Conservation (phyloP, 352 stramenopile genomes). For the Phytopythium cucurbitacearum region DNA sequence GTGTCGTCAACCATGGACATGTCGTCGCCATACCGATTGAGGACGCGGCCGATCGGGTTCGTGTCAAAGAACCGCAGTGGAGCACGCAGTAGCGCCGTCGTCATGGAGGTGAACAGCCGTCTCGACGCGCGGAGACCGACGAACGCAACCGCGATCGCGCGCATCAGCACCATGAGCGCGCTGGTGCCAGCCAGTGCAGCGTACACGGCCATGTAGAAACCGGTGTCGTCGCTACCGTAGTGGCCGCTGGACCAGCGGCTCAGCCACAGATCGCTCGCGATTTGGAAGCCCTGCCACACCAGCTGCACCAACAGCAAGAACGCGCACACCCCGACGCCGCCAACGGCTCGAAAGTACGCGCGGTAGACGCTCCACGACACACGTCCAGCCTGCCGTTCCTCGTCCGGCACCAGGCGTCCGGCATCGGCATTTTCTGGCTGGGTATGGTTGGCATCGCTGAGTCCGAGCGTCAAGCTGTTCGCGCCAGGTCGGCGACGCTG, state of each 20-base stretch:
- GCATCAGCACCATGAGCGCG: conserved; percentile 31
- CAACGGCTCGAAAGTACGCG: conserved; percentile 30
- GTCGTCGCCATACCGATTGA: conserved; percentile 90
- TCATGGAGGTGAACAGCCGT: conserved; percentile 86
- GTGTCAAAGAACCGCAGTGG: conserved; percentile 92
- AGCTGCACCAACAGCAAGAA: conserved; percentile 29
- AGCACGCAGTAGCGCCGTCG: conserved; percentile 75
- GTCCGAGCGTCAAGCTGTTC: conserved; percentile 2
- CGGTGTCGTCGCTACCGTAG: conserved; percentile 22
- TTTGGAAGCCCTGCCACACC: conserved; percentile 62
- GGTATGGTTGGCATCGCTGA: neutral
- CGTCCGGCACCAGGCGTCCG: conserved; percentile 24
- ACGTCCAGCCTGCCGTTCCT: conserved; percentile 23
- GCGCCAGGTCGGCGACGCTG: neutral
- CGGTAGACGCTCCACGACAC: conserved; percentile 32
- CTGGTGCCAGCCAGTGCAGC: conserved; percentile 17
- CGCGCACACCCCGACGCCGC: conserved; percentile 17
- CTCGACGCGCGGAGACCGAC: conserved; percentile 33
- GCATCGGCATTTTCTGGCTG: conserved; percentile 1
- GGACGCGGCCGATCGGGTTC: conserved; percentile 86
- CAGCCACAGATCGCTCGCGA: conserved; percentile 86
- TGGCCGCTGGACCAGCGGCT: conserved; percentile 76
- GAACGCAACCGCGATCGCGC: conserved; percentile 26
- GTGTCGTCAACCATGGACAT: conserved; percentile 87
- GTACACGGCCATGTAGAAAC: conserved; percentile 35